Conservation (phyloP, 768 basidiomycete genomes). For the Lentinula guzmanii region DNA sequence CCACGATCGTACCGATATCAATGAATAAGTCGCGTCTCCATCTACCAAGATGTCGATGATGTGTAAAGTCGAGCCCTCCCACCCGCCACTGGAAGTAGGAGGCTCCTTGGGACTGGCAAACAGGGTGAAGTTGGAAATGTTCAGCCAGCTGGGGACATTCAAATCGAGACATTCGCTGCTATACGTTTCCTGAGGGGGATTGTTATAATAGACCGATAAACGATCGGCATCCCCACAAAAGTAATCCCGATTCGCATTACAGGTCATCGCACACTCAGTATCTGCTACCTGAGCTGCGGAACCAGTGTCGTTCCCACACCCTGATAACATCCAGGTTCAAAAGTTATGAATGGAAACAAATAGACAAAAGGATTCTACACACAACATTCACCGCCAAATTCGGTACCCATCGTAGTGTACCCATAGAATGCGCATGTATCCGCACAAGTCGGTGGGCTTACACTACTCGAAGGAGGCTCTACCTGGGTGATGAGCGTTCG, state of each 20-base stretch:
- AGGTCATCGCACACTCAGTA: background rate
- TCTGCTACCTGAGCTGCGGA: background rate
- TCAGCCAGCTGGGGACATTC: background rate
- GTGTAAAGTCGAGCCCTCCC: background rate
- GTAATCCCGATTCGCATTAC: background rate
- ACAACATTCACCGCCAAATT: background rate
- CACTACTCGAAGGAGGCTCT: background rate
- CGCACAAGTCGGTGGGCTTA: background rate
- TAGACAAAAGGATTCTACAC: background rate
- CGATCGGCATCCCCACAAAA: background rate
- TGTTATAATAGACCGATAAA: background rate
- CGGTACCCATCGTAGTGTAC: background rate
- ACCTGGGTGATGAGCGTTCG: background rate
- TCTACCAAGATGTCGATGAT: background rate
- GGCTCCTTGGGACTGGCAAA: background rate
- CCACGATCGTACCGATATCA: background rate
- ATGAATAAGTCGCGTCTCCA: background rate
- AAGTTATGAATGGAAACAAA: too few species aligned
- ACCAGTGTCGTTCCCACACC: background rate
- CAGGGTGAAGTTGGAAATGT: background rate
- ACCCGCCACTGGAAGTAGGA: background rate
- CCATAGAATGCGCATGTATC: background rate
- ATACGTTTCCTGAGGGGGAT: background rate
- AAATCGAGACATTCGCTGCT: background rate
- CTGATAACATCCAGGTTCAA: background rate